A percentile compares a stretch with the other conserved stretches of the same genome.
Evolutionary conservation across 257 asterid genomes (phyloP).

Genomic region (Coffea canephora): DNA sequence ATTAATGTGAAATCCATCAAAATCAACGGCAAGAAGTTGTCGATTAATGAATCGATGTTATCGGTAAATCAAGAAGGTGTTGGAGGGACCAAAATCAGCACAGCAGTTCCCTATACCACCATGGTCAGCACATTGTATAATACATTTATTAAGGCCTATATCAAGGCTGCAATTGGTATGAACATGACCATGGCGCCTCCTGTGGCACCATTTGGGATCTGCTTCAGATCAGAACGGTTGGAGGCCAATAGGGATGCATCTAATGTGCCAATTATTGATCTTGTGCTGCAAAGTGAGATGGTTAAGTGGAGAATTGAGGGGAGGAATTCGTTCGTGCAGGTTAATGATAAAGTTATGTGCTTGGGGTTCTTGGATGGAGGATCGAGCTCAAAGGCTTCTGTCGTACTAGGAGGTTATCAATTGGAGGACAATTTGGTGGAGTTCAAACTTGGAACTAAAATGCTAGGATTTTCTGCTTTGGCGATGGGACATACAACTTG

Average conservation of each 20-base stretch:
- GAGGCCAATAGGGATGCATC: conserved; percentile 25
- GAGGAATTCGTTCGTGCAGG: conserved; percentile 61
- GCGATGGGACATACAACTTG: conserved; percentile 43
- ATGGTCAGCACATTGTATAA: conserved; percentile 48
- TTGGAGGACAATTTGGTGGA: conserved; percentile 74
- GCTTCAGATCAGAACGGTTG: conserved; percentile 49
- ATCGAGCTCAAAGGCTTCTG: conserved; percentile 37
- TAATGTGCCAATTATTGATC: conserved; percentile 56
- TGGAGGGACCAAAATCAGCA: conserved; percentile 49
- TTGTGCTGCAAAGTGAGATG: conserved; percentile 84
- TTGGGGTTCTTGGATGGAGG: conserved; percentile 88
- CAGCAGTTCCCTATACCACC: conserved; percentile 56
- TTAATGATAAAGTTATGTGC: conserved; percentile 65
- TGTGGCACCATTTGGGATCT: conserved; percentile 65
- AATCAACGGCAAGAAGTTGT: conserved; percentile 45
- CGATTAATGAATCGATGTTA: conserved; percentile 14
- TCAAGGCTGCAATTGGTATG: conserved; percentile 39
- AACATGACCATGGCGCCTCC: conserved; percentile 45
- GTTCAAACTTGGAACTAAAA: conserved; percentile 62
- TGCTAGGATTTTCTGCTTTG: conserved; percentile 64
- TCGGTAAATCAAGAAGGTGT: conserved; percentile 30
- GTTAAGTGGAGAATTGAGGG: conserved; percentile 71
- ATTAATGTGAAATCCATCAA: conserved; percentile 51
- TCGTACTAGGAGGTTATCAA: conserved; percentile 74
- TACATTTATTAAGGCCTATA: conserved; percentile 45